phyloP scores from a whole-genome alignment of 2,329 filamentous ascomycete species.

The Aureobasidium musti region DNA sequence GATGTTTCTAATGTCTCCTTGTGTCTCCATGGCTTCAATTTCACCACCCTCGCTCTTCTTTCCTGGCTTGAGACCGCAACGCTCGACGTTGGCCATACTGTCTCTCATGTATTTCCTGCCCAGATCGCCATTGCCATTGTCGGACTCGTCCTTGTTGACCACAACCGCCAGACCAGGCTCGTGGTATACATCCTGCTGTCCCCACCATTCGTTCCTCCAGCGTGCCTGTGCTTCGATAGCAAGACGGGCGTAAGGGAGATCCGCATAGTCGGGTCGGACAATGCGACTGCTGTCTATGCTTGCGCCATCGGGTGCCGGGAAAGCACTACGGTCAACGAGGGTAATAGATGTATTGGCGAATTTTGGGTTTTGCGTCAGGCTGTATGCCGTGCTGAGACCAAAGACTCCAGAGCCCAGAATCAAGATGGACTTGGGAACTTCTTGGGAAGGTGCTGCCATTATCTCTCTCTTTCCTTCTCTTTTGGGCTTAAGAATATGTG shows the following conservation, averaged over 20 bases:
- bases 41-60: constrained; percentile 39
- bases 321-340: constrained; percentile 59
- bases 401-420: constrained; percentile 58
- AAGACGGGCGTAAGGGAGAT: constrained; percentile 72
- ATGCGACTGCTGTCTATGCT: constrained; percentile 62
- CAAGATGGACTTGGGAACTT: constrained; percentile 48
- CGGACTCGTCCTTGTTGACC: constrained; percentile 46
- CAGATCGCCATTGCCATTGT: constrained; percentile 41
- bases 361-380: constrained; percentile 63
- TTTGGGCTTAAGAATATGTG: not conserved
- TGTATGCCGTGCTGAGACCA: constrained; percentile 66
- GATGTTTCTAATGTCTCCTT: constrained; percentile 44
- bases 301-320: constrained; percentile 58
- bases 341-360: constrained; percentile 57
- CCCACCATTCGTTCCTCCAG: constrained; percentile 66
- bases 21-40: constrained; percentile 44
- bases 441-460: constrained; percentile 26
- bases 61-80: constrained; percentile 50
- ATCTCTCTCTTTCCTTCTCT: not conserved
- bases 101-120: constrained; percentile 58
- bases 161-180: constrained; percentile 70
- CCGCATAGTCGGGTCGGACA: constrained; percentile 75
- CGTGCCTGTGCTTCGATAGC: constrained; percentile 68
- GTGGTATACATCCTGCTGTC: constrained; percentile 63
- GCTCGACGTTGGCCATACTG: constrained; percentile 63